These are phyloP conservation scores for Scedosporium minutisporum DNA, from an alignment of 2,329 filamentous ascomycete genomes.

Conservation along the genomic window DNA sequence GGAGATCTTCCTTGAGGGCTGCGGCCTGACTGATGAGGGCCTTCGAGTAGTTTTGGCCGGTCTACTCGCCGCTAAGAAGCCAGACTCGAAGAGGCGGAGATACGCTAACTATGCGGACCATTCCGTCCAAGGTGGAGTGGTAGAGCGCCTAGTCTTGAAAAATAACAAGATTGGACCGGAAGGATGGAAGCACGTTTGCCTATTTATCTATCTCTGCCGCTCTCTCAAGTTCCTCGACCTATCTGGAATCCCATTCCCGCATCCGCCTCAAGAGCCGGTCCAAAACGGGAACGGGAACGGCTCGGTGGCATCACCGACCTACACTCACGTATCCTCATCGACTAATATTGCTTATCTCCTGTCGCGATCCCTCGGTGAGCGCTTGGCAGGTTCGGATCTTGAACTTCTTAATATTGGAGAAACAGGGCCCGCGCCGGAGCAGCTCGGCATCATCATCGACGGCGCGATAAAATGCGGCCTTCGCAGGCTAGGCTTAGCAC, in stretches of 20 bases:
- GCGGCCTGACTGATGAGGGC: conserved; percentile 77
- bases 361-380: conserved; percentile 64
- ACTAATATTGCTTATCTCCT: conserved; percentile 49
- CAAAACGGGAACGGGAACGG: background rate
- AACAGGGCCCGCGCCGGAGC: conserved; percentile 60
- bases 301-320: conserved; percentile 9
- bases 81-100: conserved; percentile 13
- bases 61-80: conserved; percentile 65
- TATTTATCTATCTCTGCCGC: conserved; percentile 84
- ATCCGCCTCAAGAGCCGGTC: background rate
- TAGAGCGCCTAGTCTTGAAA: conserved; percentile 81
- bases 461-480: conserved; percentile 72
- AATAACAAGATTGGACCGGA: conserved; percentile 83
- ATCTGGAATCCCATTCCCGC: conserved; percentile 72
- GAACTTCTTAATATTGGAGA: conserved; percentile 79
- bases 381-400: conserved; percentile 64
- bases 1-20: conserved; percentile 78
- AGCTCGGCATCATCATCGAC: conserved; percentile 69
- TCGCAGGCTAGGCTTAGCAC: conserved; percentile 69
- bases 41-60: conserved; percentile 79
- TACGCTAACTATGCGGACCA: conserved; percentile 14
- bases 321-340: conserved; percentile 12
- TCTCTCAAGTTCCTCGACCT: conserved; percentile 80
- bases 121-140: conserved; percentile 50
- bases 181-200: conserved; percentile 82